A percentile compares a stretch with the other conserved stretches of the same genome.
These are phyloP conservation scores for Venturia nashicola DNA, from an alignment of 2,329 filamentous ascomycete species.

Conservation along the genomic window DNA sequence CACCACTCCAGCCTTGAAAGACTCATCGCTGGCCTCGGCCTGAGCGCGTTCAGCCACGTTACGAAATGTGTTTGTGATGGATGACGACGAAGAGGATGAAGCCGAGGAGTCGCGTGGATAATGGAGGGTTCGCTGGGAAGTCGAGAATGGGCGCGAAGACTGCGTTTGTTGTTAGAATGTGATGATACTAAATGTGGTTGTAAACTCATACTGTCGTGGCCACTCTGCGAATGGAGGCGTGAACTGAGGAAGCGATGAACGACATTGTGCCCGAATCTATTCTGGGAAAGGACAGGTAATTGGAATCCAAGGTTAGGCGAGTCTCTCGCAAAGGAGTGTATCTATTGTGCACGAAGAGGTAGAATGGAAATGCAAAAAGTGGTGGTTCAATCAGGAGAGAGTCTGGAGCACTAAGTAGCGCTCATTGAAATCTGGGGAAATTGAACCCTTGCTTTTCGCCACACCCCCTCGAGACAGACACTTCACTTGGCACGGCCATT, in stretches of 20 bases:
- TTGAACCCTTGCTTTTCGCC: background rate
- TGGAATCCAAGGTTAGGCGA: background rate
- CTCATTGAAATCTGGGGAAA: background rate
- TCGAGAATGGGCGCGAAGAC: background rate
- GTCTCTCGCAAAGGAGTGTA: background rate
- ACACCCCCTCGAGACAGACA: background rate
- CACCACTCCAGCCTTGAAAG: slow-evolving; percentile 10
- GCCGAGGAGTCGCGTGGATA: background rate
- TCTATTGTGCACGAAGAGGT: background rate
- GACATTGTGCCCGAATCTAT: slow-evolving; percentile 2
- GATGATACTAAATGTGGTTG: background rate
- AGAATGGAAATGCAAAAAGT: background rate
- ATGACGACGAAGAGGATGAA: background rate
- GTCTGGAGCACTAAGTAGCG: background rate
- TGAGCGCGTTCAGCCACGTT: slow-evolving; percentile 4
- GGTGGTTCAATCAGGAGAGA: background rate
- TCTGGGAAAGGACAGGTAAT: background rate
- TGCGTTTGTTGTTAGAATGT: background rate
- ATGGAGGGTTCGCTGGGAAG: background rate
- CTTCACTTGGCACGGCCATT: background rate
- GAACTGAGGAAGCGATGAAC: slow-evolving; percentile 3
- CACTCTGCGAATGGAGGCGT: background rate
- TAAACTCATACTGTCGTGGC: background rate
- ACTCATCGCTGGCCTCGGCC: slow-evolving; percentile 6
- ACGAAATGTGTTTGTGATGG: slow-evolving; percentile 7